A percentile compares a stretch with the other conserved stretches of the same genome.
Evolutionary conservation across 805 yeast species (phyloP).

Genomic region (Kazachstania bromeliacearum): DNA sequence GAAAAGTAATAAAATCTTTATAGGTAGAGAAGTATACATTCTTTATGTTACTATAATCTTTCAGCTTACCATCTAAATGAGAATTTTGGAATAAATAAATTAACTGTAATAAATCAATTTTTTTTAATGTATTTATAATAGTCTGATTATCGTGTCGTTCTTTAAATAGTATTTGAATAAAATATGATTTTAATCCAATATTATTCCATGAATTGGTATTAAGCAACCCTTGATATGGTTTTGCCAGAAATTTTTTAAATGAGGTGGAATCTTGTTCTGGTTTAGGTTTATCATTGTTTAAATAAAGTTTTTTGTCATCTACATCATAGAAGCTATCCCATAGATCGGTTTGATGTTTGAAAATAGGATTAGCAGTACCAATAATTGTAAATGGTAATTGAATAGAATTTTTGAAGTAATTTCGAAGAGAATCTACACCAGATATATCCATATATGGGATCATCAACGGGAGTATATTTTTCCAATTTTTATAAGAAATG

Average conservation of each 20-base stretch:
- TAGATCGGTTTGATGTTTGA: constrained; percentile 41
- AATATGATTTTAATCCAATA: constrained; percentile 9
- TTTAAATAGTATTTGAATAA: constrained; percentile 12
- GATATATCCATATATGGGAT: constrained; percentile 58
- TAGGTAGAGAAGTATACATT: no score
- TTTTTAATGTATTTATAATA: constrained; percentile 20
- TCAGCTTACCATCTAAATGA: neutral
- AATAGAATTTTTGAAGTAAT: constrained; percentile 25
- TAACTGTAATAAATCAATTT: constrained; percentile 28
- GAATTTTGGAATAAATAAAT: constrained; percentile 14
- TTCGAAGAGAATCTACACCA: constrained; percentile 39
- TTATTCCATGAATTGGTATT: neutral
- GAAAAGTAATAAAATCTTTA: constrained; percentile 28
- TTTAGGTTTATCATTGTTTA: constrained; percentile 1
- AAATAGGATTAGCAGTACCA: constrained; percentile 61
- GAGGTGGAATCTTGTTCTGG: constrained; percentile 5
- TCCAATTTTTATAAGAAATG: constrained; percentile 26
- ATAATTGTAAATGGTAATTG: constrained; percentile 34
- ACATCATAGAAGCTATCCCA: constrained; percentile 60
- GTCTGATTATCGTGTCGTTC: constrained; percentile 26
- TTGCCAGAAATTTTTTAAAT: neutral
- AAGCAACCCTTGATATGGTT: constrained; percentile 1
- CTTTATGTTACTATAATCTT: neutral
- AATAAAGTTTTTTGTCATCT: constrained; percentile 38
- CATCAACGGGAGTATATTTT: constrained; percentile 33